Evolutionary conservation across 202 grass and related monocot genomes (phyloP), one percentile per base, ranked within the genome.

Genomic region (Panicum virgatum): DNA sequence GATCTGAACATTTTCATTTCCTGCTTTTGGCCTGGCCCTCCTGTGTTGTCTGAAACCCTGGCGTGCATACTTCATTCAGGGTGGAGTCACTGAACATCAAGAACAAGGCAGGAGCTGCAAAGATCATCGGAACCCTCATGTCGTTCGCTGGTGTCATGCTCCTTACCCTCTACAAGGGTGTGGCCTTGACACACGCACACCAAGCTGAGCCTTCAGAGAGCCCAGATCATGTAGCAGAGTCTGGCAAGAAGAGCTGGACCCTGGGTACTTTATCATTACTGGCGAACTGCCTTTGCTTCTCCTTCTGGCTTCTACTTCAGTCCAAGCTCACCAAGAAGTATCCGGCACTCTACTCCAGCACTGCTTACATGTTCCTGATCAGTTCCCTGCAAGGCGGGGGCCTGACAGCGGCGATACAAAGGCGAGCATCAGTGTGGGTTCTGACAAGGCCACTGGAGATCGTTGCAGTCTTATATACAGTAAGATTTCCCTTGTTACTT

Each of bases 161-260:
- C 37, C 86, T 98, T 0, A 93, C 84, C 11, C 47, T 98, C 13
- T 98, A 98, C 89, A 92, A 88, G 82, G 96, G 89, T 39, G 76
- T 78, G 38, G 58, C 82, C 26, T 75, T 98, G 69, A 91, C 88
- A 16, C n/a, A n/a, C n/a, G n/a, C n/a, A n/a, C 84, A 90, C 57
- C 87, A 82, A 65, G 79, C 14, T 32, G 85, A 30, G 40, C 46
- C 80, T 73, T 71, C 82, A 32, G 39, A 27, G 30, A 23, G 32
- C 63, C 67, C 85, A 34, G 27, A 45, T 36, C 81, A 75, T 54
- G 32, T 54, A 64, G 58, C 19, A 5, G 74, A 58, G 20, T 34
- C 79, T 34, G 44, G 77, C 82, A 88, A 77, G 72, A 91, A 85
- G 73, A 82, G 82, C 61, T 91, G 92, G 92, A 86, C 90, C 5